Evolutionary conservation across 768 basidiomycete species (phyloP).

Genomic region (Kwoniella shandongensis): DNA sequence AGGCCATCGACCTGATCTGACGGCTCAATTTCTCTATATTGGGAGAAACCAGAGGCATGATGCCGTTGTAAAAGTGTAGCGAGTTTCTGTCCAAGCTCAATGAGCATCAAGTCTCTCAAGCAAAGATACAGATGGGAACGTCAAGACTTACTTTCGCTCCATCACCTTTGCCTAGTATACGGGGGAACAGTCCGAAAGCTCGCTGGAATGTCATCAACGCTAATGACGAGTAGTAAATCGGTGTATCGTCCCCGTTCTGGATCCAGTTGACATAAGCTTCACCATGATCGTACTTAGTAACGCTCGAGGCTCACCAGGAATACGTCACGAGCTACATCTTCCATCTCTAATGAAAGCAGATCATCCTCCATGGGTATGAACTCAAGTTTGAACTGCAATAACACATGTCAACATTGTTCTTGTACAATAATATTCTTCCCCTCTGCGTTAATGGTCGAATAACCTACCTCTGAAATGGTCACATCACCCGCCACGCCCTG

Average conservation of each 20-base stretch:
- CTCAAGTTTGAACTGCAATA: slow-evolving; percentile 73
- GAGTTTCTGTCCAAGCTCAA: slow-evolving; percentile 62
- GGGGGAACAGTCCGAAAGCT: slow-evolving; percentile 83
- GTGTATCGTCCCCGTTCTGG: slow-evolving; percentile 89
- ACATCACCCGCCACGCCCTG: slow-evolving; percentile 98
- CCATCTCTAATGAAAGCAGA: slow-evolving; percentile 83
- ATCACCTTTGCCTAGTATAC: slow-evolving; percentile 91
- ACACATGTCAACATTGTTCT: background rate
- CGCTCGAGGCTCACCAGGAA: slow-evolving; percentile 69
- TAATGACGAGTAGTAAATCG: slow-evolving; percentile 83
- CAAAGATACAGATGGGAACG: background rate
- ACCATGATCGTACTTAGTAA: background rate
- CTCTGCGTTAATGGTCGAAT: background rate
- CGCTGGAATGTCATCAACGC: slow-evolving; percentile 79
- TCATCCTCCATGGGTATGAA: slow-evolving; percentile 93
- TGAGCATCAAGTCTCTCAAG: background rate
- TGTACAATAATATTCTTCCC: too few species aligned
- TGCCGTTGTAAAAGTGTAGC: slow-evolving; percentile 67
- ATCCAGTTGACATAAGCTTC: slow-evolving; percentile 2
- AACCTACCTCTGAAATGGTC: slow-evolving; percentile 61
- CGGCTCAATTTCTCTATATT: slow-evolving; percentile 42
- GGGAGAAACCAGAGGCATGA: slow-evolving; percentile 33
- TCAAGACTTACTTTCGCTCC: slow-evolving; percentile 55
- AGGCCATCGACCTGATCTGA: slow-evolving; percentile 68
- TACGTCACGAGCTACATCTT: slow-evolving; percentile 79